A percentile compares a stretch with the other conserved stretches of the same genome.
phyloP scores from a whole-genome alignment of 345 rosid species.

The Salix purpurea region DNA sequence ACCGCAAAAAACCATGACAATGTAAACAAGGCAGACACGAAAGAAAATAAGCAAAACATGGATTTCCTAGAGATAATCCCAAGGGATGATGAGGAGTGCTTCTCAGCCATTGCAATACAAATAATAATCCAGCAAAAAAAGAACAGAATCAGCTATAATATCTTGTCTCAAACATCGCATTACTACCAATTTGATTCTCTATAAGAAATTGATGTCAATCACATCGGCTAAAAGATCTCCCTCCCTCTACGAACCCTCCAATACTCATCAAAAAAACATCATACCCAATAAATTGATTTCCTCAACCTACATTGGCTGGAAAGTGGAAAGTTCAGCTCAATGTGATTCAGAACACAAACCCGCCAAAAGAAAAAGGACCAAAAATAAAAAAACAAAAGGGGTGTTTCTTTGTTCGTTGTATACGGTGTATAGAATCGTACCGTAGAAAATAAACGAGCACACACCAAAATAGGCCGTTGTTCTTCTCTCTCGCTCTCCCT shows the following conservation, averaged over 20 bases:
- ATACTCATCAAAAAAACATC: background rate
- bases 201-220: background rate
- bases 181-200: background rate
- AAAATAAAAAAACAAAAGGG: background rate
- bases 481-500: background rate
- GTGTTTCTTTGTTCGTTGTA: background rate
- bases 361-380: background rate
- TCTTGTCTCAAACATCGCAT: background rate
- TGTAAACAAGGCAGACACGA: constrained; percentile 38
- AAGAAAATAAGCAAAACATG: constrained; percentile 42
- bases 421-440: background rate
- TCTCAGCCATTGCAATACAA: constrained; percentile 53
- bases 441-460: background rate
- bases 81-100: constrained; percentile 28
- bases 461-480: background rate
- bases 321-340: background rate
- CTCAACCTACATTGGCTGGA: background rate
- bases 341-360: background rate
- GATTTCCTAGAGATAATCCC: constrained; percentile 41
- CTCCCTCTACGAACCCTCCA: background rate
- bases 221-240: background rate
- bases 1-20: constrained; percentile 74
- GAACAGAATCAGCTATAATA: background rate
- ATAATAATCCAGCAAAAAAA: background rate
- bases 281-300: background rate